These are phyloP conservation scores for Wickerhamiella dianesei DNA, from an alignment of 805 yeast species.

Conservation along the genomic window DNA sequence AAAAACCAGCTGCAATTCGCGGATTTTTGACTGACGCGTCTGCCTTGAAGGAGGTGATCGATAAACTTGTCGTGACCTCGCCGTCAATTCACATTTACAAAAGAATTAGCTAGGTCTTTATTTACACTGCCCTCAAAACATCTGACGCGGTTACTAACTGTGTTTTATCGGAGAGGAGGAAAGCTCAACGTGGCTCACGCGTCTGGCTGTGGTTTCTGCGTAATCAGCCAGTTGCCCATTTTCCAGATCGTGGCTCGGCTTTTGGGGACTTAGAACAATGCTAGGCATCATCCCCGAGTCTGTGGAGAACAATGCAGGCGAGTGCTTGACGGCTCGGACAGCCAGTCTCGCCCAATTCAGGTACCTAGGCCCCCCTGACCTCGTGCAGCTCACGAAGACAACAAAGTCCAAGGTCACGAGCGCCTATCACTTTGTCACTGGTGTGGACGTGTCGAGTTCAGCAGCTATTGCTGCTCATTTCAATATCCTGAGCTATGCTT, in stretches of 20 bases:
- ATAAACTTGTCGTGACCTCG: background rate
- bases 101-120: background rate
- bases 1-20: too few relatives aligned
- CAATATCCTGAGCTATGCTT: slow-evolving; percentile 32
- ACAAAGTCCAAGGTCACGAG: slow-evolving; percentile 36
- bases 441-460: slow-evolving; percentile 39
- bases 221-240: background rate
- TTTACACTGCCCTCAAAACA: background rate
- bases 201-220: background rate
- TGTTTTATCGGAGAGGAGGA: background rate
- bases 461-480: slow-evolving; percentile 45
- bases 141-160: background rate
- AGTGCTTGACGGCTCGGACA: slow-evolving; percentile 40
- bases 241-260: background rate
- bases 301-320: slow-evolving; percentile 37
- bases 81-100: background rate
- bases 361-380: slow-evolving; percentile 66
- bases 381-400: slow-evolving; percentile 37
- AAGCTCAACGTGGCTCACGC: background rate
- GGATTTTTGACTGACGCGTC: background rate
- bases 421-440: slow-evolving; percentile 41
- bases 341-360: slow-evolving; percentile 29
- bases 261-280: background rate
- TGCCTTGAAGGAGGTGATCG: background rate
- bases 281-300: slow-evolving; percentile 15